Conservation (phyloP, 2,329 filamentous ascomycete species). For the Monosporascus sp. region DNA sequence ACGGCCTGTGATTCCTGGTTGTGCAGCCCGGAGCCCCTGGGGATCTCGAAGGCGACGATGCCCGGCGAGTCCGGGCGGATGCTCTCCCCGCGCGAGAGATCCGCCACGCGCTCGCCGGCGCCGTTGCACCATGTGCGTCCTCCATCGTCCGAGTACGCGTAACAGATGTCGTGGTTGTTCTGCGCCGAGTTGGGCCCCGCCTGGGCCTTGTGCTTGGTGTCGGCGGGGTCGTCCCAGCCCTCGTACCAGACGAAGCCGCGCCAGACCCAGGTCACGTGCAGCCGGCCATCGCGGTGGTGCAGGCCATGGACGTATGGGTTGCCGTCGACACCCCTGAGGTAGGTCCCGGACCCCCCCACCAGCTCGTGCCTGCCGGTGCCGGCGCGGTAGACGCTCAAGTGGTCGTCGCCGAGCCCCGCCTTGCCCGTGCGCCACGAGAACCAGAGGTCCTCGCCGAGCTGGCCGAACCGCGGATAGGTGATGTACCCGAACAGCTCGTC, state of each 20-base stretch:
- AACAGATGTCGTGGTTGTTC: slow-evolving; percentile 48
- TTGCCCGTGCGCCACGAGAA: slow-evolving; percentile 47
- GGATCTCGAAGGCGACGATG: slow-evolving; percentile 40
- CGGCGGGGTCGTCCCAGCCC: slow-evolving; percentile 36
- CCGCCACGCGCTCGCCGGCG: slow-evolving; percentile 29
- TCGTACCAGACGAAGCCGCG: slow-evolving; percentile 41
- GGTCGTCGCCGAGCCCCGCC: slow-evolving; percentile 44
- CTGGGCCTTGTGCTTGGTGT: slow-evolving; percentile 37
- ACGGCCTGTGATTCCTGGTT: slow-evolving; percentile 48
- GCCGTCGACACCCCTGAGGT: slow-evolving; percentile 47
- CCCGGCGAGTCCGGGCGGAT: slow-evolving; percentile 36
- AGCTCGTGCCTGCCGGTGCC: slow-evolving; percentile 30
- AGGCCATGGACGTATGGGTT: slow-evolving; percentile 50
- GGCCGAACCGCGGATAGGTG: slow-evolving; percentile 46
- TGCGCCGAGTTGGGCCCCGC: slow-evolving; percentile 37
- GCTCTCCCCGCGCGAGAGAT: slow-evolving; percentile 29
- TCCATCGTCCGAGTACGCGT: slow-evolving; percentile 41
- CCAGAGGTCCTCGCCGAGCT: slow-evolving; percentile 32
- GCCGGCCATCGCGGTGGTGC: slow-evolving; percentile 26
- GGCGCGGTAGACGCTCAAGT: slow-evolving; percentile 39
- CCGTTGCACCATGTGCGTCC: slow-evolving; percentile 40
- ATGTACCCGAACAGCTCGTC: slow-evolving; percentile 32
- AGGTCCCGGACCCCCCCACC: slow-evolving; percentile 24
- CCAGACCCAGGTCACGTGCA: slow-evolving; percentile 46
- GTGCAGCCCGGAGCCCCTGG: slow-evolving; percentile 39